Evolutionary conservation across 2,329 filamentous ascomycete species (phyloP), one percentile per base, ranked within the genome.

Genomic region (Xylaria digitata): DNA sequence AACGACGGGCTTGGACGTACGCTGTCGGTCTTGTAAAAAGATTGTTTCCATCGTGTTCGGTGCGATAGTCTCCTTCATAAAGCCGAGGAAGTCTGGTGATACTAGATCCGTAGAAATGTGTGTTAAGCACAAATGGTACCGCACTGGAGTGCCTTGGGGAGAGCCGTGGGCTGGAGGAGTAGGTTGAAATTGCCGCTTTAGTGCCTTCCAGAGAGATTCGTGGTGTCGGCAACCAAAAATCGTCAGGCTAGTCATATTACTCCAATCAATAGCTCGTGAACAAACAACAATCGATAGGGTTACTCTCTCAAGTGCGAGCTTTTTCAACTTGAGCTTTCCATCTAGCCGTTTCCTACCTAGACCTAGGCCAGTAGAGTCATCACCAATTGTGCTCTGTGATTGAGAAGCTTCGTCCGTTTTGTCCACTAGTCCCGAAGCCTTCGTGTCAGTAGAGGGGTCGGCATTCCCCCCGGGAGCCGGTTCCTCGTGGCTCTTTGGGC

Each of bases 21-120:
- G 84, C 77, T 72, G 85, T 75, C 81, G 80, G 66, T 94, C 91
- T 77, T 94, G 92, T 55, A 96, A 79, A 75, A 94, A 94, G 9
- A 96, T 82, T 8, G 89, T 89, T 78, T 96, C 91, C n/a, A 96
- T 82, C 32, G 88, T 91, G 76, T 96, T 92, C 0, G 92, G 92
- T 21, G 89, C 90, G 43, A 96, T 82, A 0, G 91, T 90, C 68
- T 94, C 91, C 72, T 90, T 92, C 68, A 96, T 83, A 75, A 96
- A 95, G 1, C 84, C 83, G 61, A 96, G 87, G 17, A 96, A 80
- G 26, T 89, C 83, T 7, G 86, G 82, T 0, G 91, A 92, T 1
- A 92, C 89, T 13, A 84, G 85, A 78, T 96, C 92, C 0, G 91
- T 93, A 74, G 94, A 91, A 15, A 96, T 85, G 70, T 90, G 87